These are phyloP conservation scores for Paramecium tetraurelia DNA, from an alignment of 73 alveolate species.

Conservation along the genomic window DNA sequence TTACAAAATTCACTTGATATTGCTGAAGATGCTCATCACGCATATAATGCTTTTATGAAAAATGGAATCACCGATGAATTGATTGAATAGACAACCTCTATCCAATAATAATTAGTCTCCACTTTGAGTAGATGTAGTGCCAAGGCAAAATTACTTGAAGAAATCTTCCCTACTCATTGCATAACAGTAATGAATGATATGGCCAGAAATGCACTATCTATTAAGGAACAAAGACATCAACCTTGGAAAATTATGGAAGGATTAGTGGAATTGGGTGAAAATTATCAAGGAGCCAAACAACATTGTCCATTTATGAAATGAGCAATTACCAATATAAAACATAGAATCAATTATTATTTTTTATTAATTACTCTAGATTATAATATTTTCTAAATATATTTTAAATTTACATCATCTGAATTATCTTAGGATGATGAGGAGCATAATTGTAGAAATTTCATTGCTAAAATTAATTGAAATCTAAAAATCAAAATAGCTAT, in stretches of 20 bases:
- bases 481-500: too few relatives aligned
- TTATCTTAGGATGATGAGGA: neutral
- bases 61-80: neutral
- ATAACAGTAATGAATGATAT: neutral
- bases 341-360: neutral
- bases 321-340: neutral
- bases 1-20: neutral
- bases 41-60: neutral
- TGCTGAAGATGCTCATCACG: neutral
- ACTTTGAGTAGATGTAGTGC: neutral
- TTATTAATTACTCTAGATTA: neutral
- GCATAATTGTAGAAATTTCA: neutral
- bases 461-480: neutral
- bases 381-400: neutral
- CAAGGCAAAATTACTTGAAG: neutral
- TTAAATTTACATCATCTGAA: neutral
- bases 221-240: neutral
- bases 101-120: neutral
- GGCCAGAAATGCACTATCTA: neutral
- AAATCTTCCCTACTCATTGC: neutral
- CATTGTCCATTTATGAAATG: conserved; percentile 13
- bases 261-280: neutral
- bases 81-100: neutral
- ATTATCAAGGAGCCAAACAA: neutral
- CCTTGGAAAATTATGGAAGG: neutral